phyloP scores from a whole-genome alignment of 495 filamentous ascomycete species.

The Neurospora africana region DNA sequence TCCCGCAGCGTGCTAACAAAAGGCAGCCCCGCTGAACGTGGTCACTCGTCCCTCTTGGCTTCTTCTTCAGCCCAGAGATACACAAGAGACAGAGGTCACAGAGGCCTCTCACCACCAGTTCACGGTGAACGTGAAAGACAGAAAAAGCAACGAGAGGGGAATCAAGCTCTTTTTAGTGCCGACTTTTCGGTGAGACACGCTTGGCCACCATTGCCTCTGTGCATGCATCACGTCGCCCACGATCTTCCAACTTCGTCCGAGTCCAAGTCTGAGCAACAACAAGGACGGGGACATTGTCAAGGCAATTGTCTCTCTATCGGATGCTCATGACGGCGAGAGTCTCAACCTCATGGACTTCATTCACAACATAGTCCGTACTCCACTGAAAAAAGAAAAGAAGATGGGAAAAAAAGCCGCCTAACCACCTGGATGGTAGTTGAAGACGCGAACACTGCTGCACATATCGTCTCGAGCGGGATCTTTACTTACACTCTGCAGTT shows the following conservation, averaged over 20 bases:
- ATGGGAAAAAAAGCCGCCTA: not conserved
- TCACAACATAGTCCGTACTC: not conserved
- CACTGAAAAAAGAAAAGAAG: not conserved
- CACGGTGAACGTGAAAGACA: not conserved
- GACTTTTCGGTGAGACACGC: not conserved
- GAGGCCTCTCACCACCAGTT: not conserved
- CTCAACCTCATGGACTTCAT: not conserved
- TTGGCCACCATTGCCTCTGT: not conserved
- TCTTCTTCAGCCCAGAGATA: not conserved
- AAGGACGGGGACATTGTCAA: not conserved
- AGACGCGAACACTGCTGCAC: not conserved
- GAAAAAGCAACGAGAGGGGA: not conserved
- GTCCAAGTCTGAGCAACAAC: not conserved
- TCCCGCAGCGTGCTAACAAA: not conserved
- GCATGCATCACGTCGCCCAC: not conserved
- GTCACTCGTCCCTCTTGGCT: not conserved
- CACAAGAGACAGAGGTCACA: not conserved
- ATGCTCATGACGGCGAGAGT: not conserved
- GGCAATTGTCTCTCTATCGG: not conserved
- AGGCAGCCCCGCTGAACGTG: not conserved
- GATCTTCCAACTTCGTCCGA: not conserved
- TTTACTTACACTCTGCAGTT: not conserved
- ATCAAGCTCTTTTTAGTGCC: not conserved
- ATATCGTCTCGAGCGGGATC: not conserved
- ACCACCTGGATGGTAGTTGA: not conserved